Base-by-base conservation (phyloP, 2,329 filamentous ascomycete genomes). In the Penicillium sp. region DNA sequence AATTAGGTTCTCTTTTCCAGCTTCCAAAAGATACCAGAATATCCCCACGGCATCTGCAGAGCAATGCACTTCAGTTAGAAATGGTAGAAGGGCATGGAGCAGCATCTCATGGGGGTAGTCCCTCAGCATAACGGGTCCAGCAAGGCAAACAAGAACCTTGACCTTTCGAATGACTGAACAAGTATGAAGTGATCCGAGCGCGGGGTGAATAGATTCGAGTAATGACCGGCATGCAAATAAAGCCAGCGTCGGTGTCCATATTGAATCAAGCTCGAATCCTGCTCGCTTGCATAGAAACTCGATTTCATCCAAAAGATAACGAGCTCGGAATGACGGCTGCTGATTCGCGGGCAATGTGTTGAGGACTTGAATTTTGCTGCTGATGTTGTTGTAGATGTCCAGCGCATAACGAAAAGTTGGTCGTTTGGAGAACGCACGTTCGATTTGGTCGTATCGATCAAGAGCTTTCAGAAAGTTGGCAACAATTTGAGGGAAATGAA, bases 71-170 rank as follows among this genome's bases (percentile, higher is more conserved):
- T 96, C 83, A 1, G 82, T 82, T 4, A 96, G 70, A 49, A 88
- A 93, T 0, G 80, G 79, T 7, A 84, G 75, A 13, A 95, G 71
- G 1, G 84, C 82, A 53, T 88, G 85, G 1, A 98, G 72, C 0
- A 94, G 72, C 85, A 95, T 92, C 61, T 98, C 86, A 10, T 95
- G 62, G 8, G 87, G 85, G 56, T 96, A 96, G 0, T 83, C 84
- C 27, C 78, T 69, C 15, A 83, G 71, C n/a, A 84, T 85, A 34
- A 80, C 73, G 0, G 77, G 61, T 0, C 87, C 88, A 16, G 87
- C 83, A 30, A 96, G 68, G 42, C 80, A 84, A 16, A 96, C 74
- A 11, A 96, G 66, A 6, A 95, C 76, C 22, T 88, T 77, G 31
- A 96, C 74, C 57, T 93, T 95, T 26, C 89, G 81, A 35, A 98